Evolutionary conservation across 805 yeast species (phyloP).

Genomic region (Metschnikowia continentalis): DNA sequence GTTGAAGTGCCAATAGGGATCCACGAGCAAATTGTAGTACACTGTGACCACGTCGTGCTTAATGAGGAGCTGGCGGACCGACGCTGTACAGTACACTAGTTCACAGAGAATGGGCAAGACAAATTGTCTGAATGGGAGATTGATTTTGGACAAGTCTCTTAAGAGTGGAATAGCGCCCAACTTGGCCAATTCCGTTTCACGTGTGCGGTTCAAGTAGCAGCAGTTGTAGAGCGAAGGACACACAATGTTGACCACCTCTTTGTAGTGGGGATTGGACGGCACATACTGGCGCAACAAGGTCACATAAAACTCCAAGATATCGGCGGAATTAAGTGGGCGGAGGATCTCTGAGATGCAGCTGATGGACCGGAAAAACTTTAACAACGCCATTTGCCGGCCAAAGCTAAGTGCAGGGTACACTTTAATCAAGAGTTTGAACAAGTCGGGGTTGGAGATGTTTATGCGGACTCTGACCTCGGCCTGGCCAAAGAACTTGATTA

Average conservation of each 20-base stretch:
- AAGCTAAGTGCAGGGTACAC: constrained; percentile 30
- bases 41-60: constrained; percentile 35
- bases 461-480: constrained; percentile 43
- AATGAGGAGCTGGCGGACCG: constrained; percentile 35
- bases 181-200: constrained; percentile 44
- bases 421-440: constrained; percentile 40
- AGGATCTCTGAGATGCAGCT: constrained; percentile 34
- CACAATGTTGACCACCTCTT: constrained; percentile 40
- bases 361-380: constrained; percentile 44
- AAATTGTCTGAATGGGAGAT: constrained; percentile 47
- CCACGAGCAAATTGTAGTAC: constrained; percentile 40
- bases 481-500: constrained; percentile 41
- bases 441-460: constrained; percentile 34
- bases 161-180: constrained; percentile 47
- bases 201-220: constrained; percentile 43
- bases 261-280: constrained; percentile 29
- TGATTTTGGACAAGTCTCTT: constrained; percentile 34
- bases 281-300: constrained; percentile 24
- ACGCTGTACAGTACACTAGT: constrained; percentile 42
- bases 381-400: constrained; percentile 33
- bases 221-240: constrained; percentile 50
- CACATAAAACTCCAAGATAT: constrained; percentile 43
- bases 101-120: constrained; percentile 52
- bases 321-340: constrained; percentile 32
- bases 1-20: constrained; percentile 56